A percentile compares a stretch with the other conserved stretches of the same genome.
Evolutionary conservation across 805 yeast genomes (phyloP).

Genomic region (Suhomyces sp.): DNA sequence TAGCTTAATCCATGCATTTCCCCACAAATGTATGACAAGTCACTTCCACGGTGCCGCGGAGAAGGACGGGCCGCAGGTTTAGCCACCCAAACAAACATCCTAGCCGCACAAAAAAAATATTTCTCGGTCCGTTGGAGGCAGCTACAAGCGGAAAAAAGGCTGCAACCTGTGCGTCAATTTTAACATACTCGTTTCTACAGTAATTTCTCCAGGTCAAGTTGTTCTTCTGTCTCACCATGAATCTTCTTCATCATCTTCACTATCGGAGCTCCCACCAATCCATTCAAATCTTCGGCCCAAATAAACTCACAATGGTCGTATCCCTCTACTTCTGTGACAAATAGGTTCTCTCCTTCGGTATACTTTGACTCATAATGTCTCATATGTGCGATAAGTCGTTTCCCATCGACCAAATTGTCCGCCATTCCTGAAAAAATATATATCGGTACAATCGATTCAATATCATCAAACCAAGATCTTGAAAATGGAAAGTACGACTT

Average conservation of each 20-base stretch:
- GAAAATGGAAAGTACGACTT: constrained; percentile 53
- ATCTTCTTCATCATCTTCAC: neutral
- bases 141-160: neutral
- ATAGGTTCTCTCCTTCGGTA: constrained; percentile 32
- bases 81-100: neutral
- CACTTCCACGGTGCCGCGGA: neutral
- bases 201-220: neutral
- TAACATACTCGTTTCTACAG: neutral
- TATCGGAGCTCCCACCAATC: constrained; percentile 53
- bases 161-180: neutral
- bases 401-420: constrained; percentile 79
- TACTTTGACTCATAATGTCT: constrained; percentile 52
- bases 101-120: neutral
- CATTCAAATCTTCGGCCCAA: constrained; percentile 82
- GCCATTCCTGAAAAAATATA: constrained; percentile 66
- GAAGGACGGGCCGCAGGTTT: neutral
- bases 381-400: constrained; percentile 62
- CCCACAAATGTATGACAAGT: neutral
- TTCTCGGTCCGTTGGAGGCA: neutral
- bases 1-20: neutral
- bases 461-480: constrained; percentile 50
- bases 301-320: constrained; percentile 89
- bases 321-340: constrained; percentile 46
- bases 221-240: neutral
- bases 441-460: constrained; percentile 47